A percentile compares a stretch with the other conserved stretches of the same genome.
phyloP scores from a whole-genome alignment of 164 flowering plant genomes.

The Paratinospora sagittata region DNA sequence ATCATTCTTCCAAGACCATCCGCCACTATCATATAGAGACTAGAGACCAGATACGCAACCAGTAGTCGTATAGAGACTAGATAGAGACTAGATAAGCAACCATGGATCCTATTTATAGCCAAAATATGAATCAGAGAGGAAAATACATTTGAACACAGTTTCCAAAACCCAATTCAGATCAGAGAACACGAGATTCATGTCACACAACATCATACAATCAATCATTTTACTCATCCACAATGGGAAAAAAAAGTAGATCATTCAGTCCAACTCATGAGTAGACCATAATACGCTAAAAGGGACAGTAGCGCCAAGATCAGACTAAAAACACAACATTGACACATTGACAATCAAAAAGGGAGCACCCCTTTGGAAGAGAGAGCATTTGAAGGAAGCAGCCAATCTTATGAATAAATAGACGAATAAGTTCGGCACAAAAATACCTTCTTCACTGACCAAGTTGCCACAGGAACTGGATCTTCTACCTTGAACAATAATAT shows the following conservation, averaged over 20 bases:
- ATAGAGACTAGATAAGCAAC: too few relatives aligned
- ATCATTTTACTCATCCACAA: not conserved
- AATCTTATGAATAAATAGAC: not conserved
- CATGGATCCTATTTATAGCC: not conserved
- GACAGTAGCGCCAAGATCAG: not conserved
- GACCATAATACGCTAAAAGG: not conserved
- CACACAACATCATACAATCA: not conserved
- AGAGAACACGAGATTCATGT: not conserved
- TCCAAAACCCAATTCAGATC: not conserved
- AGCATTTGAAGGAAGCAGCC: not conserved
- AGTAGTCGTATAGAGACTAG: too few relatives aligned
- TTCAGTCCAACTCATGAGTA: not conserved
- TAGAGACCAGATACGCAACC: too few relatives aligned
- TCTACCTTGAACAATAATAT: constrained; percentile 58
- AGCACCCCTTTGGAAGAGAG: too few relatives aligned
- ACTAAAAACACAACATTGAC: not conserved
- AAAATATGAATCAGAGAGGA: not conserved
- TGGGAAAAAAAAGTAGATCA: not conserved
- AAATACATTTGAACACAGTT: not conserved
- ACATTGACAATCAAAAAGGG: not conserved
- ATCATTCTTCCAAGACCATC: too few relatives aligned
- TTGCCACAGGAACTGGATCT: constrained; percentile 59
- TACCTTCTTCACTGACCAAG: constrained; percentile 86
- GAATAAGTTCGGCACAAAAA: not conserved
- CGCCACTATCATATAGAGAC: too few relatives aligned